Evolutionary conservation across 768 basidiomycete species (phyloP).

Genomic region (Leccinellum luteum): DNA sequence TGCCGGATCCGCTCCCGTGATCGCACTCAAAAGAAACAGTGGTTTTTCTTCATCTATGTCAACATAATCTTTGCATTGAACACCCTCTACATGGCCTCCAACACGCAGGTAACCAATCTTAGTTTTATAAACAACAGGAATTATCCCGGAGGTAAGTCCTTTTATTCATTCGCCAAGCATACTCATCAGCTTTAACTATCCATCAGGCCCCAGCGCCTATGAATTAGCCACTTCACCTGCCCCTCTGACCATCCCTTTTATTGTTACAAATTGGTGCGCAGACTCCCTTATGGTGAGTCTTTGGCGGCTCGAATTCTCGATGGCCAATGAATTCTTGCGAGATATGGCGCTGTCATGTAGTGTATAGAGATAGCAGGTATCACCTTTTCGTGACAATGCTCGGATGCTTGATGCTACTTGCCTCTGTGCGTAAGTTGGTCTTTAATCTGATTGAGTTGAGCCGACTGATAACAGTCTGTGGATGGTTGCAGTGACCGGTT

Average conservation of each 20-base stretch:
- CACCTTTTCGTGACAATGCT: constrained; percentile 13
- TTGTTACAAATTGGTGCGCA: constrained; percentile 30
- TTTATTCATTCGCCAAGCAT: background rate
- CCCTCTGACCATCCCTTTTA: constrained; percentile 28
- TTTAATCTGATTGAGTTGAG: background rate
- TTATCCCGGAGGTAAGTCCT: constrained; percentile 29
- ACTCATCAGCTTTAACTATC: background rate
- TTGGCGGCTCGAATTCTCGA: background rate
- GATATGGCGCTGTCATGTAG: constrained; percentile 34
- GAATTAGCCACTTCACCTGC: constrained; percentile 23
- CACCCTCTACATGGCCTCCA: constrained; percentile 26
- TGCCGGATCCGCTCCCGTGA: constrained; percentile 13
- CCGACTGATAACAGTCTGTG: background rate
- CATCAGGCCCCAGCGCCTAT: constrained; percentile 24
- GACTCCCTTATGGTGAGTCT: constrained; percentile 30
- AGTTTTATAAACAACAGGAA: constrained; percentile 31
- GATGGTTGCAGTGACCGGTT: constrained; percentile 24
- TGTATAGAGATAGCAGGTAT: constrained; percentile 28
- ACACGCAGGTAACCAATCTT: constrained; percentile 24
- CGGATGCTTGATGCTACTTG: constrained; percentile 21
- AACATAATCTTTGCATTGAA: constrained; percentile 28
- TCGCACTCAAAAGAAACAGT: constrained; percentile 13
- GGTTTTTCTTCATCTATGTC: constrained; percentile 31
- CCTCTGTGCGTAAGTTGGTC: constrained; percentile 22
- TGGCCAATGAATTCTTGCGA: constrained; percentile 3